Evolutionary conservation across 345 rosid species (phyloP), one percentile per base, ranked within the genome.

Genomic region (Tarenaya hassleriana): DNA sequence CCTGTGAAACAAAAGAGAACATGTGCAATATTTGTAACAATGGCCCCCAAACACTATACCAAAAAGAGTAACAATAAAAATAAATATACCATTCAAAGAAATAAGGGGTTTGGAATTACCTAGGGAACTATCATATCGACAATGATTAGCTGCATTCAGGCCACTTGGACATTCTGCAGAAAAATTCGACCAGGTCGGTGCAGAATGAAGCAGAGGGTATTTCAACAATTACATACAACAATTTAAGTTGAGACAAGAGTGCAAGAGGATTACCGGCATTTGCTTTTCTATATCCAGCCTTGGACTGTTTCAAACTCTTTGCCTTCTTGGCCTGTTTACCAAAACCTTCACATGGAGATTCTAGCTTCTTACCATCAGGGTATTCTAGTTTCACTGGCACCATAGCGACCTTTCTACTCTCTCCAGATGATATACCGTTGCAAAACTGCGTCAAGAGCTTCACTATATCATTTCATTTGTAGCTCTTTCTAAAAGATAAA

Each of bases 111-210:
- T 12, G 35, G 50, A 47, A 62, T 64, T 63, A 82, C 91, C 85
- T 50, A 83, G 62, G 17, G 91, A 86, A 67, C 84, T 86, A 49
- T 86, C 91, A 46, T 76, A 78, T 47, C 88, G 72, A 38, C 88
- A 80, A 53, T 70, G 60, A 69, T 52, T 65, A 50, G 78, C 66
- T 12, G 54, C 56, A 73, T 50, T 77, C 15, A 55, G 49, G 15
- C 74, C 73, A 59, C 8, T 56, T 19, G 54, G 51, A 47, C 56
- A 53, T 38, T 77, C 87, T 82, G 76, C 41, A 47, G 54, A 41
- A 21, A 17, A 58, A 66, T n/a, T 0, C 31, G 64, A 40, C 50
- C 50, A 63, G 18, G 0, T 44, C 51, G 50, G 47, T 47, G 59
- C 61, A 54, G 4, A 41, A 20, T 29, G 41, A 46, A 0, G 52